Conservation (phyloP, 257 asterid genomes). For the Avicennia marina region DNA sequence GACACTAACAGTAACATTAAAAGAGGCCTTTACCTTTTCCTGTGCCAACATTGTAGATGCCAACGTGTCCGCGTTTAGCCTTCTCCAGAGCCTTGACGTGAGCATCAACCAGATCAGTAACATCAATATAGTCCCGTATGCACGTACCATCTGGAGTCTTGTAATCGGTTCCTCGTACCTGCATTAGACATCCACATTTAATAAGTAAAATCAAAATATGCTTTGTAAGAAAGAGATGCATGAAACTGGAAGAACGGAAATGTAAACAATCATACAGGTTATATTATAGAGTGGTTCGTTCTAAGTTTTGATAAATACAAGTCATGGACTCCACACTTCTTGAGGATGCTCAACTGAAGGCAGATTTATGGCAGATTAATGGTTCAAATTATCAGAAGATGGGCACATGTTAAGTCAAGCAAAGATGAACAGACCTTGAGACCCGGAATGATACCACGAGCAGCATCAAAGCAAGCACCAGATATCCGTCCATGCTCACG, state of each 20-base stretch:
- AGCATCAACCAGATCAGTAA: conserved; percentile 87
- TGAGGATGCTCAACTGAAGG: too few species aligned
- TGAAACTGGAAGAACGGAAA: too few species aligned
- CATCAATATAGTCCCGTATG: conserved; percentile 83
- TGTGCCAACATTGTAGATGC: conserved; percentile 88
- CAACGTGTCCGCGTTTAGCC: conserved; percentile 59
- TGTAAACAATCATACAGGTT: too few species aligned
- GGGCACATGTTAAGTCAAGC: too few species aligned
- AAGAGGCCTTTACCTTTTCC: conserved; percentile 57
- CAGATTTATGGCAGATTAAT: too few species aligned
- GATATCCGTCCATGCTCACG: conserved; percentile 93
- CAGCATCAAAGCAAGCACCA: conserved; percentile 94
- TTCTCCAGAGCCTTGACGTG: conserved; percentile 89
- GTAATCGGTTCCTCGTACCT: conserved; percentile 90
- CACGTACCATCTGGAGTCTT: conserved; percentile 82
- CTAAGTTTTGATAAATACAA: too few species aligned
- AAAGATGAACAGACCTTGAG: conserved; percentile 48
- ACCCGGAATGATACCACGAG: conserved; percentile 81
- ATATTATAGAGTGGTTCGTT: too few species aligned
- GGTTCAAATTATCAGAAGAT: too few species aligned
- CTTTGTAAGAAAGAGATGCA: not conserved
- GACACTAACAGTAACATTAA: not conserved
- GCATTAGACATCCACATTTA: conserved; percentile 11
- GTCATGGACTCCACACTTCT: not conserved
- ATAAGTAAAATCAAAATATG: not conserved